A percentile compares a stretch with the other conserved stretches of the same genome.
These are phyloP conservation scores for Kitagawia praeruptora DNA, from an alignment of 129 eudicot genomes.

Conservation along the genomic window DNA sequence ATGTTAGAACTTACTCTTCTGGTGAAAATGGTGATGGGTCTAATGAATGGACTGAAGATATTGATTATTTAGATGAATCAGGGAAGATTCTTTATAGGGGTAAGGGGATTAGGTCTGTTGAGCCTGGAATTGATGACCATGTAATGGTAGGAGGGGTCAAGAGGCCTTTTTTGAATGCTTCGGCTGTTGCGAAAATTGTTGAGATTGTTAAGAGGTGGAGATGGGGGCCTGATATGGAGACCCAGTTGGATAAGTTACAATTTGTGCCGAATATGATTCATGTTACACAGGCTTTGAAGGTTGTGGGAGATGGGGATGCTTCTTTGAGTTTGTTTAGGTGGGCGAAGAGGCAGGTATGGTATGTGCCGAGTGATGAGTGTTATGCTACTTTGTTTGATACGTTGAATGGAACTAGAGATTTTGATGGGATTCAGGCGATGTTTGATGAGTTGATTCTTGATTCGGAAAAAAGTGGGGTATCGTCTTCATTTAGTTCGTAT, in stretches of 20 bases:
- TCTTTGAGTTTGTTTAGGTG: conserved; percentile 68
- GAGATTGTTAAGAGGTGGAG: conserved; percentile 95
- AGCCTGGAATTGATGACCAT: conserved; percentile 78
- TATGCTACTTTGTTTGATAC: conserved; percentile 56
- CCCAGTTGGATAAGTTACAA: conserved; percentile 78
- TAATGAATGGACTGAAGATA: conserved; percentile 65
- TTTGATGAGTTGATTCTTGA: conserved; percentile 78
- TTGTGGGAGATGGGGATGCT: conserved; percentile 50
- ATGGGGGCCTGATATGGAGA: conserved; percentile 99
- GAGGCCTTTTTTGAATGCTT: conserved; percentile 69
- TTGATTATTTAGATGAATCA: conserved; percentile 77
- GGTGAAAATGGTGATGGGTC: conserved; percentile 23
- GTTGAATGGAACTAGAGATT: conserved; percentile 68
- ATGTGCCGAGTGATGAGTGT: conserved; percentile 59
- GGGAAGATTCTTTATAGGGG: conserved; percentile 67
- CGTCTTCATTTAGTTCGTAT: conserved; percentile 36
- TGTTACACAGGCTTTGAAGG: conserved; percentile 61
- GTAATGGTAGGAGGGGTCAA: conserved; percentile 80
- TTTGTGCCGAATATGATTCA: conserved; percentile 86
- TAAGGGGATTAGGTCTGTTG: conserved; percentile 72
- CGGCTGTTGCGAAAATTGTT: conserved; percentile 79
- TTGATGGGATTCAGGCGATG: conserved; percentile 63
- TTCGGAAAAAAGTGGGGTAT: conserved; percentile 25
- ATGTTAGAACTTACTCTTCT: conserved; percentile 43
- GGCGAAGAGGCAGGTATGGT: conserved; percentile 88